phyloP scores from a whole-genome alignment of 345 rosid genomes.

The Citrus sinensis region DNA sequence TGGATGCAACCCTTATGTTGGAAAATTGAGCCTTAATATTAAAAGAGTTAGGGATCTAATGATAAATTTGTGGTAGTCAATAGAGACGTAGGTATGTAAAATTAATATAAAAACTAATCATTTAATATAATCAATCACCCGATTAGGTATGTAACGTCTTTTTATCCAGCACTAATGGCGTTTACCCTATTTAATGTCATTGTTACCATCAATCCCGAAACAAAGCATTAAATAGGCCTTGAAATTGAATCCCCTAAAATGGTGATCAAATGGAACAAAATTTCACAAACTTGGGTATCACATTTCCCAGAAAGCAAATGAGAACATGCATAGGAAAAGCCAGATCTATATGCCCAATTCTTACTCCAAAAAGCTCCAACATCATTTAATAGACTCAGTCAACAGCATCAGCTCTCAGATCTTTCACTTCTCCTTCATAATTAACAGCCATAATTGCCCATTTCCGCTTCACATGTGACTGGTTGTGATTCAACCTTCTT shows the following conservation, averaged over 20 bases:
- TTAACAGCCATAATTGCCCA: background rate
- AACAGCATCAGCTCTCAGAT: constrained; percentile 1
- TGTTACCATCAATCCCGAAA: background rate
- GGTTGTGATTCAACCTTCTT: no score
- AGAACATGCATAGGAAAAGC: background rate
- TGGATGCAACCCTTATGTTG: background rate
- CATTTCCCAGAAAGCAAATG: background rate
- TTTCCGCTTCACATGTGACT: background rate
- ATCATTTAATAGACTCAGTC: constrained; percentile 23
- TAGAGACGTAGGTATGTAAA: no score
- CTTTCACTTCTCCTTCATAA: background rate
- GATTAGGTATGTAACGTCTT: background rate
- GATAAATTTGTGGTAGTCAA: no score
- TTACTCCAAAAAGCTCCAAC: constrained; percentile 7
- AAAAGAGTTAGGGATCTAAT: no score
- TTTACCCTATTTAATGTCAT: background rate
- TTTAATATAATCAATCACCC: no score
- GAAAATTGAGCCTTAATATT: no score
- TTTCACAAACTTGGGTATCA: background rate
- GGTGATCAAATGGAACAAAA: background rate
- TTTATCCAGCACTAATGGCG: background rate
- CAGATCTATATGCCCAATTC: background rate
- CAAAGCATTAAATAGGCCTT: background rate
- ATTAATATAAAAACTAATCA: no score
- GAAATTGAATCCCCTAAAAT: background rate